phyloP scores from a whole-genome alignment of 169 alveolate species.

The Eimeria sp. region DNA sequence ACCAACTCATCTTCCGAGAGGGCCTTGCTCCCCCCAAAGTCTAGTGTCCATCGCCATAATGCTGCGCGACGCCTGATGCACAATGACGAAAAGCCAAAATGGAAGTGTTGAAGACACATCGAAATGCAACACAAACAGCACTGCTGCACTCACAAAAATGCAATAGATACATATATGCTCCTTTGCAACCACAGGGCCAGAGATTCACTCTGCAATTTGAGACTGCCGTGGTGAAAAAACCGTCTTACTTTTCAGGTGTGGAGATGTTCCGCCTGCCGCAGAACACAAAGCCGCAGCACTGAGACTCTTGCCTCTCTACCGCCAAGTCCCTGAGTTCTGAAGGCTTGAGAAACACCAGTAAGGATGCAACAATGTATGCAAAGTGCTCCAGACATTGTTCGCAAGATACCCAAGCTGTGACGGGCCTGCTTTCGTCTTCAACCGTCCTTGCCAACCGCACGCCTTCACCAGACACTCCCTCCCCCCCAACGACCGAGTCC shows the following conservation, averaged over 20 bases:
- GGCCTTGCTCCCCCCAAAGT: slow-evolving; percentile 77
- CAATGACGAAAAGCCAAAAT: not conserved
- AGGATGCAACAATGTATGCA: slow-evolving; percentile 59
- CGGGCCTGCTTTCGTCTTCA: slow-evolving; percentile 69
- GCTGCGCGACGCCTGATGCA: slow-evolving; percentile 75
- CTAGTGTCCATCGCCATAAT: slow-evolving; percentile 65
- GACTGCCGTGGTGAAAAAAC: not conserved
- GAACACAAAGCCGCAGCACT: slow-evolving; percentile 75
- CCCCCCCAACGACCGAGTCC: slow-evolving; percentile 53
- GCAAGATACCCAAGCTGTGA: slow-evolving; percentile 71
- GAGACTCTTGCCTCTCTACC: slow-evolving; percentile 60
- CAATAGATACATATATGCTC: not conserved
- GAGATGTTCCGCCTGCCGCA: slow-evolving; percentile 69
- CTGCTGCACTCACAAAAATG: not conserved
- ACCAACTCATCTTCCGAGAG: slow-evolving; percentile 60
- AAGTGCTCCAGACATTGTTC: slow-evolving; percentile 66
- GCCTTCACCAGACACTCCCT: not conserved
- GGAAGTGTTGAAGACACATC: not conserved
- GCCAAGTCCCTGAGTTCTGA: slow-evolving; percentile 68
- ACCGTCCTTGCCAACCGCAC: slow-evolving; percentile 9
- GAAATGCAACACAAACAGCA: not conserved
- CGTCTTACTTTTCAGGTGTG: slow-evolving; percentile 58
- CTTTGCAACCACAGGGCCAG: not conserved
- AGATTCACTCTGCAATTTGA: not conserved
- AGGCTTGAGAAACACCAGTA: slow-evolving; percentile 59